Evolutionary conservation across 176 grass and related monocot genomes (phyloP), one percentile per base, ranked within the genome.

Genomic region (Musa itinerans): DNA sequence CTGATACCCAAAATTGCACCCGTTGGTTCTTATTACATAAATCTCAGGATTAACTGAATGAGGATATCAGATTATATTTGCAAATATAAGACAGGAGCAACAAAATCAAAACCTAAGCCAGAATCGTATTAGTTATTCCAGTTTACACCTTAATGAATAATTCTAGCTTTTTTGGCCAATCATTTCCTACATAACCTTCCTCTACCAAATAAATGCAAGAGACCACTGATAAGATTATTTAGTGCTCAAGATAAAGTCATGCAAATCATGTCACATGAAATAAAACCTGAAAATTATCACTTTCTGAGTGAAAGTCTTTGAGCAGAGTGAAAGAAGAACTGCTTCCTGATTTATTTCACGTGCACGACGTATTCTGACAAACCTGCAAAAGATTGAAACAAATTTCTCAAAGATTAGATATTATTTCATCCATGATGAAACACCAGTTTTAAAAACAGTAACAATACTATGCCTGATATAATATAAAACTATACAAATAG

Each of bases 251-350:
- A 79, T 65, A 65, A 77, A 61, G 54, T 65, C 74, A 70, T 54
- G 72, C 59, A 68, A 59, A 6, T 54, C 25, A 84, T 81, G 23
- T 72, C 54, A 69, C 26, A 34, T 53, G 19, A 70, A 58, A 79
- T 23, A 80, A 74, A 81, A 96, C 93, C 93, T 97, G 78, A 97
- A 97, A 78, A 97, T 90, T 68, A 97, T 97, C 79, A 91, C 93
- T 82, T 52, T 97, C 78, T 92, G 72, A 67, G 83, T 93, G 74
- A 97, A 97, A 64, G 90, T 87, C 86, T 97, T 97, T 53, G 92
- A 87, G 89, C 93, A 97, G 59, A 97, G 93, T 22, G 90, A 83
- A 76, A 97, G 88, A 55, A 97, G 88, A 90, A 97, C 93, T 78
- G 90, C 90, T 81, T 97, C 93, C 82, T 90, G 88, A 84, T 89